phyloP scores from a whole-genome alignment of 257 asterid species.

The Rubia yunnanensis region DNA sequence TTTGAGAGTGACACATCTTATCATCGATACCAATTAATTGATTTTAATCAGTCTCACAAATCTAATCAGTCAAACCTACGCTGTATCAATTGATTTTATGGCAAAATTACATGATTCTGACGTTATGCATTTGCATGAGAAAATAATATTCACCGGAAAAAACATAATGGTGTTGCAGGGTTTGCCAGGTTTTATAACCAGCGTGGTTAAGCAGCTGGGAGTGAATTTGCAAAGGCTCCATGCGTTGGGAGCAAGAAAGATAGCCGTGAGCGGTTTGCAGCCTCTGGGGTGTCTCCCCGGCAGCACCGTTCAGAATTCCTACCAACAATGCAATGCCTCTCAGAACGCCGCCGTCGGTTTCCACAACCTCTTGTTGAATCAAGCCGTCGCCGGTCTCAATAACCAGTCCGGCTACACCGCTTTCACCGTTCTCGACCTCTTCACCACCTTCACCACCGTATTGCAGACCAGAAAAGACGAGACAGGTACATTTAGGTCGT shows the following conservation, averaged over 20 bases:
- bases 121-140: too few species aligned
- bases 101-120: too few species aligned
- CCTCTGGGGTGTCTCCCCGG: constrained; percentile 89
- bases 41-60: too few species aligned
- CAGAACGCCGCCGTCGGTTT: constrained; percentile 37
- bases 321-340: constrained; percentile 53
- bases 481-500: too few species aligned
- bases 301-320: constrained; percentile 32
- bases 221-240: constrained; percentile 35
- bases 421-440: constrained; percentile 48
- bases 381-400: constrained; percentile 43
- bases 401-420: constrained; percentile 31
- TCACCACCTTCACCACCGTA: background rate
- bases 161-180: constrained; percentile 42
- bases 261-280: constrained; percentile 47
- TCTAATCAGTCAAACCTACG: too few species aligned
- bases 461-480: constrained; percentile 27
- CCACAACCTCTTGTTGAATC: constrained; percentile 49
- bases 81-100: too few species aligned
- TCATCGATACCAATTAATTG: too few species aligned
- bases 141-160: too few species aligned
- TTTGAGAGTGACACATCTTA: too few species aligned
- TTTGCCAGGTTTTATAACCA: constrained; percentile 35
- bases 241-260: constrained; percentile 42
- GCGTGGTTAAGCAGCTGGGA: constrained; percentile 46